Evolutionary conservation across 768 basidiomycete species (phyloP), one percentile per base, ranked within the genome.

Genomic region (Russula brevipes): DNA sequence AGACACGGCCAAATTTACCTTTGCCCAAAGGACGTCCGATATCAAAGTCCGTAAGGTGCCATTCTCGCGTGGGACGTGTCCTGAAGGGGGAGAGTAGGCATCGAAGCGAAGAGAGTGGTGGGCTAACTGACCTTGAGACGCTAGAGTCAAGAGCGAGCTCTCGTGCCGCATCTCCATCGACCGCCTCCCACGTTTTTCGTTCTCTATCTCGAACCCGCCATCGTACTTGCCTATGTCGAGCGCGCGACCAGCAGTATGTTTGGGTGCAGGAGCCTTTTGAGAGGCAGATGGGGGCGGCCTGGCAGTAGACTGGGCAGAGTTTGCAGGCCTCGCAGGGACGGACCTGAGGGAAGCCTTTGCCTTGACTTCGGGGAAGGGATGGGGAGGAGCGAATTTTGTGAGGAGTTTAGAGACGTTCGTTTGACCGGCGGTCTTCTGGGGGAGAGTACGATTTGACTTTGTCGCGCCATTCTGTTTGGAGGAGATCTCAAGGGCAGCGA

Each of bases 1-100:
- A 98, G 31, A 99, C 97, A 3, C 94, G 89, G 1, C 97, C 97
- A 69, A 98, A 99, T 78, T 98, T 98, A 51, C 97, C 97, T 73
- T 98, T 98, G n/a, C 97, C 97, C 1, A 99, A 81, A 3, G 94
- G 94, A 11, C 94, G 85, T 17, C 97, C 96, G 70, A 98, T 96
- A 66, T 97, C 93, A 69, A 99, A 97, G 58, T 86, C 82, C 62
- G 84, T 83, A 4, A 98, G 78, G 36, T 83, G 85, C 88, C 94
- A 94, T 70, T 93, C 91, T 19, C 86, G 83, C 0, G 91, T 93
- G 19, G 90, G 91, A 42, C 77, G 81, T 65, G 78, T 80, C 60
- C 89, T 63, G 38, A 50, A 46, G 33, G 66, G 66, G 44, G n/a
- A 5, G 31, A 66, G 56, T 60, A n/a, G 58, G 54, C 35, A 17